Evolutionary conservation across 768 basidiomycete genomes (phyloP).

Genomic region (Amanita pallidorosea): DNA sequence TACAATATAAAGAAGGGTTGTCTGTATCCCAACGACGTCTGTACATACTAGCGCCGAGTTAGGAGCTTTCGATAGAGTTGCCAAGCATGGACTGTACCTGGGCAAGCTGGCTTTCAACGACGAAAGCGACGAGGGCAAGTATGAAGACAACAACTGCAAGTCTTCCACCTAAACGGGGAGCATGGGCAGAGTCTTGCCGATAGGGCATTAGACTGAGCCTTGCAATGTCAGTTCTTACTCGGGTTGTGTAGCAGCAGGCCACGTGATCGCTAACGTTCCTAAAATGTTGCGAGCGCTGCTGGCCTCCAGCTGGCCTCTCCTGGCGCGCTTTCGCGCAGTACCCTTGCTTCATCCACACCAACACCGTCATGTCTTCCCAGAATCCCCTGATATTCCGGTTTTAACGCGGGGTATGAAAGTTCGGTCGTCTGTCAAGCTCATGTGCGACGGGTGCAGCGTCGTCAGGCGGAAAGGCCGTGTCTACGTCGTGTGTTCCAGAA

Average conservation of each 20-base stretch:
- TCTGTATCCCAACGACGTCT: constrained; percentile 62
- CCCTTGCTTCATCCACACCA: constrained; percentile 20
- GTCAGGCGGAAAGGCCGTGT: constrained; percentile 86
- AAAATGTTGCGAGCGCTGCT: constrained; percentile 60
- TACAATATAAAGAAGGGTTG: constrained; percentile 89
- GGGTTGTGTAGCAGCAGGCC: neutral
- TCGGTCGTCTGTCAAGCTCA: constrained; percentile 83
- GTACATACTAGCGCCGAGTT: constrained; percentile 51
- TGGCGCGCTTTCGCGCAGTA: constrained; percentile 36
- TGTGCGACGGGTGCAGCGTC: constrained; percentile 90
- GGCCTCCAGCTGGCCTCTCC: constrained; percentile 49
- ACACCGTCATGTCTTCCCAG: constrained; percentile 16
- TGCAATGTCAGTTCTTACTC: too few relatives aligned
- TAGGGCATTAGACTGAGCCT: constrained; percentile 14
- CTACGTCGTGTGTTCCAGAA: constrained; percentile 87
- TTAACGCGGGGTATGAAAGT: constrained; percentile 89
- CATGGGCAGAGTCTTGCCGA: constrained; percentile 12
- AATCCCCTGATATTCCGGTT: constrained; percentile 17
- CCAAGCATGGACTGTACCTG: constrained; percentile 38
- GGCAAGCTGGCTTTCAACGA: constrained; percentile 63
- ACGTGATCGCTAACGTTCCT: neutral
- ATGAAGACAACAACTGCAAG: constrained; percentile 46
- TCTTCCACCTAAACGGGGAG: constrained; percentile 34
- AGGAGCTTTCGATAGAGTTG: neutral
- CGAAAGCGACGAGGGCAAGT: constrained; percentile 57